Evolutionary conservation across 2,329 filamentous ascomycete species (phyloP), one percentile per base, ranked within the genome.

Genomic region (Aspergillus sp.): DNA sequence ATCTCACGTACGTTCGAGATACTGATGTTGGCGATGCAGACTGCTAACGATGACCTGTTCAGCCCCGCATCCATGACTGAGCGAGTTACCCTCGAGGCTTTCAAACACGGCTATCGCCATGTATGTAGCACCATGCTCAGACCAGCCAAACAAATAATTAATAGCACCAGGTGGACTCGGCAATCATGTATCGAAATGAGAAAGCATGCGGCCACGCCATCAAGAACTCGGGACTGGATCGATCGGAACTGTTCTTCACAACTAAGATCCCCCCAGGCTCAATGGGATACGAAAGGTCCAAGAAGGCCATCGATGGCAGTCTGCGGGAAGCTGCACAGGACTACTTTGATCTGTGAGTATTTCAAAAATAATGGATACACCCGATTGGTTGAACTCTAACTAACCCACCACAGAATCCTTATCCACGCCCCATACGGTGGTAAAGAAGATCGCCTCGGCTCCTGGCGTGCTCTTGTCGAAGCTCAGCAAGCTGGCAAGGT

Each of bases 381-480:
- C 19, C 19, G 19, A 19, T 19, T 2, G 19, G 4, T 19, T 19
- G 19, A 19, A 19, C 19, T 19, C 19, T 19, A 19, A 19, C 19
- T 19, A 19, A 19, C 19, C 19, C 19, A 19, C 19, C 19, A 7
- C 28, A 65, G 61, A 12, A 57, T 91, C 62, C 70, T 94, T 8
- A 71, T 93, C 43, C 88, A 93, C 59, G 86, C 82, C 38, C 88
- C 88, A 0, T 88, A 88, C 54, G 87, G 88, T 5, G 87, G 88
- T 1, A 81, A 74, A 56, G 65, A 77, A 54, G 82, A 80, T 6
- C 74, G 88, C 5, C 62, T 86, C 40, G 82, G 85, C 32, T 87
- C 84, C 57, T 93, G 88, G 87, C 77, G 71, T 53, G 88, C 88
- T 0, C 69, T 93, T 1, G 83, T 88, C 53, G 87, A 91, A 68